Evolutionary conservation across 2,329 filamentous ascomycete genomes (phyloP).

Genomic region (Thielaviopsis ethacetica): DNA sequence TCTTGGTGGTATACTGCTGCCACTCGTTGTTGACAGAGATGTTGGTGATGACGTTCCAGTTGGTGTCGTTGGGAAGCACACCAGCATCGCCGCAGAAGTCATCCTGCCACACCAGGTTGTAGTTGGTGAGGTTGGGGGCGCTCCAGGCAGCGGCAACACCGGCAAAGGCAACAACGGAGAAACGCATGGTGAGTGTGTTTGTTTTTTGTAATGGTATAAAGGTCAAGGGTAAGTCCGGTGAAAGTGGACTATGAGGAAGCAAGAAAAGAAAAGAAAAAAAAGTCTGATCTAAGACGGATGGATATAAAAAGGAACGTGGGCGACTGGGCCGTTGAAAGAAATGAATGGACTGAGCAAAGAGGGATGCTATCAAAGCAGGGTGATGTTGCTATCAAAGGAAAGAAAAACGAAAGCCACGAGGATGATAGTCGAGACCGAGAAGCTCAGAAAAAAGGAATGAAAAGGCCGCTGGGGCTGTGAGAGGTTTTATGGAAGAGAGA

Average conservation of each 20-base stretch:
- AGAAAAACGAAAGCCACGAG: neutral
- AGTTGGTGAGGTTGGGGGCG: slow-evolving; percentile 24
- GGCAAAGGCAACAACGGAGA: slow-evolving; percentile 14
- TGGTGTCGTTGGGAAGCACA: slow-evolving; percentile 18
- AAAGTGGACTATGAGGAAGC: neutral
- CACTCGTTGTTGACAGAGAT: slow-evolving; percentile 35
- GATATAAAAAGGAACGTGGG: neutral
- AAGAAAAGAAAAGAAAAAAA: neutral
- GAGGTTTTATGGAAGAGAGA: neutral
- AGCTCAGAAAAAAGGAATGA: too few relatives aligned
- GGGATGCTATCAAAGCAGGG: too few relatives aligned
- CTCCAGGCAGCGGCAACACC: slow-evolving; percentile 21
- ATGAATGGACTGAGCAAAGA: neutral
- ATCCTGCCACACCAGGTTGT: slow-evolving; percentile 26
- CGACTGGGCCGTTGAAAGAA: neutral
- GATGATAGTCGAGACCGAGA: too few relatives aligned
- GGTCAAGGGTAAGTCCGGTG: neutral
- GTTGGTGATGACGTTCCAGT: slow-evolving; percentile 28
- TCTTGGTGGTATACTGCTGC: slow-evolving; percentile 30
- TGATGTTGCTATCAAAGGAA: neutral
- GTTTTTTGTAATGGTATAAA: neutral
- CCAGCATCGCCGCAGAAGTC: slow-evolving; percentile 24
- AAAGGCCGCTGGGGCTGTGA: too few relatives aligned
- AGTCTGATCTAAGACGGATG: neutral
- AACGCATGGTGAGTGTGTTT: slow-evolving; percentile 1